A percentile compares a stretch with the other conserved stretches of the same genome.
Evolutionary conservation across 208 protist species (phyloP).

Genomic region (Acanthamoeba quina): DNA sequence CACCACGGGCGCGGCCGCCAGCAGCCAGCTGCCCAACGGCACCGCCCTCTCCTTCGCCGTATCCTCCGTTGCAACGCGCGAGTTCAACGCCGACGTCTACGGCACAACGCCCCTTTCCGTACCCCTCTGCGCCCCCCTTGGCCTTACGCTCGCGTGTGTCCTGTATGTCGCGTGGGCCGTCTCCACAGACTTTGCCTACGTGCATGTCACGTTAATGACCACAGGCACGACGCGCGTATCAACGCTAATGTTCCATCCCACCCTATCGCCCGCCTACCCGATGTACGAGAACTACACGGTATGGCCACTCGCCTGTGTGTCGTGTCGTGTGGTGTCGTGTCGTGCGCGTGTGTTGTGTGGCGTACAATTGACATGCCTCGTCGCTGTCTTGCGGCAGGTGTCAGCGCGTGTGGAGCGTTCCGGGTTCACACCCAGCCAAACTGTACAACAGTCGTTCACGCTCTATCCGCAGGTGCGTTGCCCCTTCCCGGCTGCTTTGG

Average conservation of each 20-base stretch:
- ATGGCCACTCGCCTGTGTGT: neutral
- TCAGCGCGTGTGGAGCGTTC: neutral
- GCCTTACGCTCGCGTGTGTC: neutral
- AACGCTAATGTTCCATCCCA: neutral
- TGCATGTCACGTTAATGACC: neutral
- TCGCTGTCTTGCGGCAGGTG: neutral
- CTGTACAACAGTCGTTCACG: neutral
- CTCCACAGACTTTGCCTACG: conserved; percentile 2
- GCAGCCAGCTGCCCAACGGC: neutral
- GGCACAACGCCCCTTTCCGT: neutral
- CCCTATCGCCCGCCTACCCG: neutral
- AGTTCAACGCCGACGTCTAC: neutral
- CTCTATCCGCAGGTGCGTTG: conserved; percentile 2
- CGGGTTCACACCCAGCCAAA: neutral
- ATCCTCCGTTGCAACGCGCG: neutral
- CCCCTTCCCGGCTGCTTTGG: neutral
- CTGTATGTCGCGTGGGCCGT: too few relatives aligned
- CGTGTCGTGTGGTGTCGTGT: too few relatives aligned
- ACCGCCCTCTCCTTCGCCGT: neutral
- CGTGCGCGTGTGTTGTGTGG: neutral
- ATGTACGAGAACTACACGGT: conserved; percentile 33
- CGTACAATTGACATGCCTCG: neutral
- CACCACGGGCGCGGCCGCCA: neutral
- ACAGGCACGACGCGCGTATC: neutral
- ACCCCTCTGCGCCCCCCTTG: neutral